Percentiles rank a stretch among this genome's conserved stretches.
These are phyloP conservation scores for Cudoniella acicularis DNA, from an alignment of 495 filamentous ascomycete genomes.

Conservation along the genomic window DNA sequence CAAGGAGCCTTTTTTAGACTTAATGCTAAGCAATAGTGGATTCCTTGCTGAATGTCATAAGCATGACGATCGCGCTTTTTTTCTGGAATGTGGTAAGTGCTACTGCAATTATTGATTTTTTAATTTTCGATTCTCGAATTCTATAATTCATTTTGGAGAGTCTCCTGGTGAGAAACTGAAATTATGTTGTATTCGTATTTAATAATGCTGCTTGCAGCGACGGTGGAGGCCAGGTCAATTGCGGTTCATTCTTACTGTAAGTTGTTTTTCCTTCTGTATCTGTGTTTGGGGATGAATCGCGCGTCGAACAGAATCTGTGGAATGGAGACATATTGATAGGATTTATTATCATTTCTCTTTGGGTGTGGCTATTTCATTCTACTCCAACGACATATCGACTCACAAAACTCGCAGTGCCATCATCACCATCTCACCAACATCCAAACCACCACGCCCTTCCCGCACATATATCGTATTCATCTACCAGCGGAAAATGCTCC, in stretches of 20 bases:
- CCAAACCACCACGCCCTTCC: neutral
- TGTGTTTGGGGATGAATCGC: neutral
- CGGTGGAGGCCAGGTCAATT: constrained; percentile 1
- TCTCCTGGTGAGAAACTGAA: constrained; percentile 12
- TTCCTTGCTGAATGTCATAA: neutral
- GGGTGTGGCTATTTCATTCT: no score
- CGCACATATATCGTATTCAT: neutral
- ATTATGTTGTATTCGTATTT: constrained; percentile 9
- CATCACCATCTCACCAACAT: neutral
- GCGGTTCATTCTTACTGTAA: neutral
- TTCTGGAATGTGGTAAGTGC: neutral
- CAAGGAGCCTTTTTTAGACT: no score
- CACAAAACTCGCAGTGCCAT: neutral
- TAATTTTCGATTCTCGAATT: neutral
- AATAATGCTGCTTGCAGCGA: constrained; percentile 2
- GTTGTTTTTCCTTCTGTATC: neutral
- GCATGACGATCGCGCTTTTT: neutral
- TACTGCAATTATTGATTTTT: neutral
- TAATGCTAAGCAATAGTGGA: neutral
- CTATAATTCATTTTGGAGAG: neutral
- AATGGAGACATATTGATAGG: no score
- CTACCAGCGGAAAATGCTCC: neutral
- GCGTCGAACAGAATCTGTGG: no score
- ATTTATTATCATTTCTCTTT: no score
- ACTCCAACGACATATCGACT: neutral